Evolutionary conservation across 768 basidiomycete genomes (phyloP), one percentile per base, ranked within the genome.

Genomic region (Leccinum ochraceum): DNA sequence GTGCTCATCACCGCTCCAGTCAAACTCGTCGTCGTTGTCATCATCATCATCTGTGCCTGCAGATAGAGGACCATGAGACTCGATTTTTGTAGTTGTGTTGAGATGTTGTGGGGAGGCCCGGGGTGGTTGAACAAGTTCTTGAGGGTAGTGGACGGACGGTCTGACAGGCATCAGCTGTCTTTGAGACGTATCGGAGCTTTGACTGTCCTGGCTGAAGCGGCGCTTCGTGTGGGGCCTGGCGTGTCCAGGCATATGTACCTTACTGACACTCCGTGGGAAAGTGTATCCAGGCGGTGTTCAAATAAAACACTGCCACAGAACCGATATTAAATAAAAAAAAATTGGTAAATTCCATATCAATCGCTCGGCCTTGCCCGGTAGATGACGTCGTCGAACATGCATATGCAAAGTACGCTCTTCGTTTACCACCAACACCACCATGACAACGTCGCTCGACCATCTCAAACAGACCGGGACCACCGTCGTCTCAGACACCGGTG

Each of bases 401-500:
- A 20, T 20, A 20, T 20, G 44, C 42, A 46, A 13, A 46, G 20
- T 46, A 13, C 44, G 11, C 20, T 20, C 44, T 20, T 20, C 20
- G 44, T 46, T 46, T 46, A 20, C 20, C 20, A 20, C 20, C 44
- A 34, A 75, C 75, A 28, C 44, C 74, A 79, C 66, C 70, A 91
- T 90, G 89, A 78, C 87, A 65, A 90, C 81, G 68, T 89, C 90
- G 34, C 87, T 92, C 65, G 89, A 92, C 73, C 76, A 78, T 58
- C 89, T 95, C 69, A 95, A 95, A 73, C 82, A 87, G 70, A 89
- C 90, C 64, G 94, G 94, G 66, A 98, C 95, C 69, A 87, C 88
- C 68, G 94, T 98, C 74, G 93, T 46, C 11, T 95, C 73, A 6
- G 95, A 98, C 82, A 92, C 94, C 59, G 95, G 95, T 56, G 94